Evolutionary conservation across 495 filamentous ascomycete genomes (phyloP).

Genomic region (Hamigera avellanea): DNA sequence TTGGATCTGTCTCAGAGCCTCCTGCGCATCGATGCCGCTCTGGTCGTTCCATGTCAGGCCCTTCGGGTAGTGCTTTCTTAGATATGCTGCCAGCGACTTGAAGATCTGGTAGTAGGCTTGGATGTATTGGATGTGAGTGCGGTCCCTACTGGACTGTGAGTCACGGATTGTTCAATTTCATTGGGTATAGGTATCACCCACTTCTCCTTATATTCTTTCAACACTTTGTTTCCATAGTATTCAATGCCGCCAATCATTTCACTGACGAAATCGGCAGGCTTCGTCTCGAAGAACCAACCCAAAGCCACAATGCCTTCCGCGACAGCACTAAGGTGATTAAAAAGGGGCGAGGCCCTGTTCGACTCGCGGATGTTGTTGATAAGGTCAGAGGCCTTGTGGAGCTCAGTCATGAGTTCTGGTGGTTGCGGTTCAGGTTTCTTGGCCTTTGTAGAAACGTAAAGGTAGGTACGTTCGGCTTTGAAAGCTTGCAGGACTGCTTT

Average conservation of each 20-base stretch:
- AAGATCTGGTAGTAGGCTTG: slow-evolving; percentile 82
- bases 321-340: slow-evolving; percentile 74
- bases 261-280: slow-evolving; percentile 69
- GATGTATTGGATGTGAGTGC: slow-evolving; percentile 72
- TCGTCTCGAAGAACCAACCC: slow-evolving; percentile 73
- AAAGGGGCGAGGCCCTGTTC: slow-evolving; percentile 57
- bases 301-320: slow-evolving; percentile 77
- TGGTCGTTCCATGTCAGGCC: slow-evolving; percentile 84
- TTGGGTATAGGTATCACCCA: slow-evolving; percentile 27
- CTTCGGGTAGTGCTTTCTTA: slow-evolving; percentile 65
- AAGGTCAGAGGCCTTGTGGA: slow-evolving; percentile 63
- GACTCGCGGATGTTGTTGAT: slow-evolving; percentile 69
- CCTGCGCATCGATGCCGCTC: slow-evolving; percentile 57
- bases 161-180: neutral
- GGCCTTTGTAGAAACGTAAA: slow-evolving; percentile 78
- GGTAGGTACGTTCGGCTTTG: slow-evolving; percentile 72
- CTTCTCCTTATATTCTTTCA: slow-evolving; percentile 87
- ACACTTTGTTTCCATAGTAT: slow-evolving; percentile 83
- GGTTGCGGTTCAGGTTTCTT: slow-evolving; percentile 75
- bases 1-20: slow-evolving; percentile 54
- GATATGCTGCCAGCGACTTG: slow-evolving; percentile 64
- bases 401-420: slow-evolving; percentile 65
- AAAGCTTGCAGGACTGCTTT: slow-evolving; percentile 55
- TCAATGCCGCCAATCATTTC: slow-evolving; percentile 70
- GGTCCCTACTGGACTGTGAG: slow-evolving; percentile 42